These are phyloP conservation scores for Cryptococcus amylolentus DNA, from an alignment of 1,284 basidiomycete genomes.

Conservation along the genomic window DNA sequence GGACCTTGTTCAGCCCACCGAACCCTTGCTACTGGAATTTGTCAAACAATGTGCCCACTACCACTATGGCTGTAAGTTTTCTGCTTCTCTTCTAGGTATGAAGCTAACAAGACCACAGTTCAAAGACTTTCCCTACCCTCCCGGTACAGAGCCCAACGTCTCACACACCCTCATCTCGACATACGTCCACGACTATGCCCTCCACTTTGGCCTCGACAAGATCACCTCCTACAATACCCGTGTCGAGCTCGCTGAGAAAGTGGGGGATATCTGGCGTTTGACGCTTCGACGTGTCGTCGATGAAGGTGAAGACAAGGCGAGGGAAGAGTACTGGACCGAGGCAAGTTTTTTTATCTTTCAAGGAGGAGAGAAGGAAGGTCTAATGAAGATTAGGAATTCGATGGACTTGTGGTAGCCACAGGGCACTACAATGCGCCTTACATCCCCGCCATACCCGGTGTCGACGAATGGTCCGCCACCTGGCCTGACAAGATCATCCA, in stretches of 20 bases:
- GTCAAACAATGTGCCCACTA: constrained; percentile 53
- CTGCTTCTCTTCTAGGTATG: neutral
- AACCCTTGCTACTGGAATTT: constrained; percentile 54
- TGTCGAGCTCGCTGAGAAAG: constrained; percentile 54
- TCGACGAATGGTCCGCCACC: constrained; percentile 47
- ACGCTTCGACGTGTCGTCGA: constrained; percentile 47
- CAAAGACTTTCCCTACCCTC: constrained; percentile 31
- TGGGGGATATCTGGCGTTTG: constrained; percentile 27
- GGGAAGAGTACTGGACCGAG: constrained; percentile 35
- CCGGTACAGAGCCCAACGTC: constrained; percentile 20
- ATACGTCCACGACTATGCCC: constrained; percentile 43
- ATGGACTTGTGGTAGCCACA: constrained; percentile 54
- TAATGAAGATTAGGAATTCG: constrained; percentile 48
- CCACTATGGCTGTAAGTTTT: constrained; percentile 28
- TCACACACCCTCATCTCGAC: constrained; percentile 21
- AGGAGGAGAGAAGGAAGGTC: neutral
- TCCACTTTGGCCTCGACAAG: constrained; percentile 50
- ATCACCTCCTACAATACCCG: constrained; percentile 55
- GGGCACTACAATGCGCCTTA: constrained; percentile 55
- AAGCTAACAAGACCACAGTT: constrained; percentile 19
- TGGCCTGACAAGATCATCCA: constrained; percentile 51
- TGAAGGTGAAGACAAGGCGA: constrained; percentile 43
- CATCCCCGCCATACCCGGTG: constrained; percentile 50
- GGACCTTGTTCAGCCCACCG: constrained; percentile 45
- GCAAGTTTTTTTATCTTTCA: constrained; percentile 26